Evolutionary conservation across 2,329 filamentous ascomycete species (phyloP).

Genomic region (Stemphylium beticola): DNA sequence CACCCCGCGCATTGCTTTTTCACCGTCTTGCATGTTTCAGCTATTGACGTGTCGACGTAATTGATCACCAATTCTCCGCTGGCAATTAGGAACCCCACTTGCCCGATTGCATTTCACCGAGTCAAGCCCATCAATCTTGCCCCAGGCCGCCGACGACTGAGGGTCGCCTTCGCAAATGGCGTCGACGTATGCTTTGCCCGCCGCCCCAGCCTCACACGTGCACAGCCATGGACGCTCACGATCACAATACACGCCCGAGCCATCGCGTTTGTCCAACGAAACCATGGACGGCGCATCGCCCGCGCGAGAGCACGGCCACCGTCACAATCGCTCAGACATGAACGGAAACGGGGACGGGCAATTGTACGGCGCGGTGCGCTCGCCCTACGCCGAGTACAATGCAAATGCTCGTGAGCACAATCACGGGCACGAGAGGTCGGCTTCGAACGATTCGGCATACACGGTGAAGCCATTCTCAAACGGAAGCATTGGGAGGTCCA

Average conservation of each 20-base stretch:
- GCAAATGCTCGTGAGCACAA: constrained; percentile 33
- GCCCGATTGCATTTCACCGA: constrained; percentile 8
- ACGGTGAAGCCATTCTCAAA: constrained; percentile 39
- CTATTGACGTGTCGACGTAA: neutral
- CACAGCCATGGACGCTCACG: constrained; percentile 49
- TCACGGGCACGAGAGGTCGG: constrained; percentile 27
- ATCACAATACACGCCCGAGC: constrained; percentile 43
- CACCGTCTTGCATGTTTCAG: neutral
- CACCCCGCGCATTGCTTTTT: constrained; percentile 12
- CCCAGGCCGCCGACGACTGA: constrained; percentile 19
- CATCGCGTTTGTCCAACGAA: constrained; percentile 29
- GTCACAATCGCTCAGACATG: constrained; percentile 40
- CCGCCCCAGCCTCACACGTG: constrained; percentile 38
- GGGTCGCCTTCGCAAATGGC: constrained; percentile 46
- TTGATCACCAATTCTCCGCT: constrained; percentile 1
- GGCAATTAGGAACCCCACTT: constrained; percentile 4
- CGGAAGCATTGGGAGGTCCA: constrained; percentile 25
- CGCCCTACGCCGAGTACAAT: constrained; percentile 38
- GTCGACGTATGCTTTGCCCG: constrained; percentile 54
- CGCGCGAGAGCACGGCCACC: constrained; percentile 35
- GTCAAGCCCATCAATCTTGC: constrained; percentile 20
- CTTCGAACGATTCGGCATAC: constrained; percentile 39
- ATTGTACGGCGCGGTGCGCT: constrained; percentile 36
- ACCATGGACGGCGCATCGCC: constrained; percentile 29
- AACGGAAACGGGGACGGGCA: constrained; percentile 45